Base-by-base conservation (phyloP, 1,284 basidiomycete genomes). In the Apiotrichum montevideense region DNA sequence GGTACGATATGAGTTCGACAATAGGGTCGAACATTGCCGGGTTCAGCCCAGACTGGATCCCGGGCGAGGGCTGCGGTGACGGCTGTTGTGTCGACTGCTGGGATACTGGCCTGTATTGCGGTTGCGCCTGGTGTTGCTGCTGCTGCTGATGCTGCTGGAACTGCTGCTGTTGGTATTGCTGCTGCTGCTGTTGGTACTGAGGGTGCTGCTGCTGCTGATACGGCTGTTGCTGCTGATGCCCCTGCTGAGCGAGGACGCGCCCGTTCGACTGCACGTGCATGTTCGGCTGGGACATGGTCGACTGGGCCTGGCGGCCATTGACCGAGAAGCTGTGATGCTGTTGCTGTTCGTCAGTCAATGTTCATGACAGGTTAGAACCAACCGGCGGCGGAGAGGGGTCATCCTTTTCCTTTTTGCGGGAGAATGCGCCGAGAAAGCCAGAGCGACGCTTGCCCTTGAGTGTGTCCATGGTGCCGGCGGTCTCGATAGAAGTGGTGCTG, bases 121-220 rank as follows among this genome's bases (percentile, higher is more conserved):
- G 89, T 87, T 67, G 88, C 88, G 3, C 88, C 86, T 6, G 83
- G 15, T 8, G 10, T 42, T 11, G 41, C 6, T 10, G 41, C 7
- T 15, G 9, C 6, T 10, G 33, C 45, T 46, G 45, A 6, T 34
- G 45, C 10, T 14, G 21, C 29, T 10, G 11, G 32, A n/a, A 7
- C 10, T 29, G 32, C 13, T 6, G 14, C 29, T 34, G 44, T 4
- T 13, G 29, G 14, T 29, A 34, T 13, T 32, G 51, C 32, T 45
- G 45, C 43, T 41, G 45, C 13, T 46, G 45, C 10, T 32, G 11
- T 14, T 3, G 13, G 3, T 47, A 35, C 46, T 47, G 46, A 6
- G 32, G 44, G 8, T 39, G 37, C 37, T 39, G 37, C 87, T 14
- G 87, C 87, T 14, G 88, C 90, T 4, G 86, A 86, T 6, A 83